phyloP scores from a whole-genome alignment of 257 asterid genomes.

The Solanum bukasovii region DNA sequence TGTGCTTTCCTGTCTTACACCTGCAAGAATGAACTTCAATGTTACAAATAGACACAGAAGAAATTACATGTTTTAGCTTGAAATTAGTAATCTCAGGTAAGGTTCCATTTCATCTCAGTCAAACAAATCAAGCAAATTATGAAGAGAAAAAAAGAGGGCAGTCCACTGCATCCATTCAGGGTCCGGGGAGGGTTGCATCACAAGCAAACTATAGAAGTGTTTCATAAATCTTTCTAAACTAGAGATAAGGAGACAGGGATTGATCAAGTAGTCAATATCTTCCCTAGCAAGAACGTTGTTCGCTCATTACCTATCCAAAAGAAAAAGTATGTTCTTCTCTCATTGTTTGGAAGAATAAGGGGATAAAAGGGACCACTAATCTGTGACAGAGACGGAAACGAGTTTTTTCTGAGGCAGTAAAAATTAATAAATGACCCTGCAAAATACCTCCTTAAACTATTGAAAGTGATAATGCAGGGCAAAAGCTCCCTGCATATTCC shows the following conservation, averaged over 20 bases:
- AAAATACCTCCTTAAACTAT: neutral
- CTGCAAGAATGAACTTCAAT: constrained; percentile 6
- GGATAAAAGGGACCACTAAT: neutral
- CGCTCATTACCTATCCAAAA: neutral
- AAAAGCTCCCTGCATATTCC: neutral
- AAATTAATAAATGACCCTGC: neutral
- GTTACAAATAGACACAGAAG: neutral
- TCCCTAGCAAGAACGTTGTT: neutral
- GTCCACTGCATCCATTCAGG: neutral
- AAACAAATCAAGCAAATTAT: neutral
- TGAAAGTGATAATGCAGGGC: neutral
- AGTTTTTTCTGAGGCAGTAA: neutral
- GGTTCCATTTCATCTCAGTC: neutral
- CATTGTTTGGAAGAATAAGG: neutral
- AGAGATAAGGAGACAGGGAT: neutral
- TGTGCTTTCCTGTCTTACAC: constrained; percentile 44
- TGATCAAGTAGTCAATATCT: neutral
- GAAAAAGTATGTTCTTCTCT: neutral
- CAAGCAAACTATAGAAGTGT: neutral
- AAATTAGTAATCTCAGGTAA: neutral
- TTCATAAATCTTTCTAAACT: neutral
- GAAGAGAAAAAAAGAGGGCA: neutral
- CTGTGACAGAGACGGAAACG: neutral
- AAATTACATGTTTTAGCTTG: neutral
- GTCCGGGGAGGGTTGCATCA: neutral